These are phyloP conservation scores for Pleurotus pulmonarius DNA, from an alignment of 768 basidiomycete genomes.

Conservation along the genomic window DNA sequence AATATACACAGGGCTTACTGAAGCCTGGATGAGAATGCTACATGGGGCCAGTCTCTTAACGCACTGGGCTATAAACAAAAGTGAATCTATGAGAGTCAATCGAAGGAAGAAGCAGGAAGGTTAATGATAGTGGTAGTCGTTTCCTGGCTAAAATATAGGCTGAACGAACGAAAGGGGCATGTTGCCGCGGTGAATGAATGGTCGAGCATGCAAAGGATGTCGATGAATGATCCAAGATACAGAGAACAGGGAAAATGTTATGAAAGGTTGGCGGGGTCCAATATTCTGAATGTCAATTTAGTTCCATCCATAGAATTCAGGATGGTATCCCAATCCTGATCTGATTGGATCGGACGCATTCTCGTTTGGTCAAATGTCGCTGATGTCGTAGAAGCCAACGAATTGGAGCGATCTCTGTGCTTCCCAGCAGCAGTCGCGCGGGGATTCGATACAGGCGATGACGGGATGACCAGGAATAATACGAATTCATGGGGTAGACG, in stretches of 20 bases:
- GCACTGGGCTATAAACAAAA: neutral
- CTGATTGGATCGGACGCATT: constrained; percentile 45
- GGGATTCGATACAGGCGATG: constrained; percentile 11
- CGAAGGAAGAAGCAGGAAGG: neutral
- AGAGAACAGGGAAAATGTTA: neutral
- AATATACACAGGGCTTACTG: neutral
- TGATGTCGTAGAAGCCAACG: constrained; percentile 23
- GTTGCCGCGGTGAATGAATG: neutral
- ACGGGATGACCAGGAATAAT: constrained; percentile 49
- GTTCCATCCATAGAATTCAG: constrained; percentile 36
- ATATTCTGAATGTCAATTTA: constrained; percentile 58
- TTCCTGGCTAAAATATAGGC: neutral
- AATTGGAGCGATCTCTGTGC: constrained; percentile 29
- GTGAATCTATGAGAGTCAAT: neutral
- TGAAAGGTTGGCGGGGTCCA: constrained; percentile 29
- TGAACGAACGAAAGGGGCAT: neutral
- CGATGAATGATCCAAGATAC: neutral
- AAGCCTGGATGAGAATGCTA: neutral
- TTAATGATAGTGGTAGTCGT: constrained; percentile 2
- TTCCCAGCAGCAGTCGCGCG: constrained; percentile 17
- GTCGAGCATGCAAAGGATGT: neutral
- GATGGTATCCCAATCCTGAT: constrained; percentile 58
- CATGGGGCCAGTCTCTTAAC: neutral
- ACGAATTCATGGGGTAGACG: constrained; percentile 52
- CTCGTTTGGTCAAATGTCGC: constrained; percentile 20